Base-by-base conservation (phyloP, 805 yeast genomes). In the Ogataea paradorogensis region DNA sequence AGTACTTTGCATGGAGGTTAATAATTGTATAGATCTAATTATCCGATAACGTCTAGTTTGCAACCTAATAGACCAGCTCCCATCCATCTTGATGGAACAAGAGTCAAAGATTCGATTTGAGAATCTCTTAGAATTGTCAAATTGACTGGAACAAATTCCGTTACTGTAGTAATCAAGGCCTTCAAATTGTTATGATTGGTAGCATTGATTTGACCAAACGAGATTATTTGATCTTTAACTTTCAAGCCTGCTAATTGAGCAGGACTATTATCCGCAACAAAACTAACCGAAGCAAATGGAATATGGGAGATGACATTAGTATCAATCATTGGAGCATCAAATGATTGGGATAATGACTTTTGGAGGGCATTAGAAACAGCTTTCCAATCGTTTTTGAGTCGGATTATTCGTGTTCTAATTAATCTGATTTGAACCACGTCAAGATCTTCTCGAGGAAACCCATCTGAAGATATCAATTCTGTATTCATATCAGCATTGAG, bases 1-100 rank as follows among this genome's bases (percentile, higher is more conserved):
- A 84, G 95, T 29, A 93, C 99, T 3, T 67, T 91, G 45, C 99
- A 91, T 53, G 99, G 99, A 4, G 99, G 99, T 33, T 91, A 58
- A 55, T 7, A 20, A 28, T 28, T 8, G 14, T 14, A 24, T 18
- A 9, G 29, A 24, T 30, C 27, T 24, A 3, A 22, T 32, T 20
- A 36, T 9, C 29, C 24, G 16, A 36, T 14, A n/a, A 20, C 73
- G 15, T 66, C 64, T 26, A 83, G 51, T 45, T 73, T 76, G 59
- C 89, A 84, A 1, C 91, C 91, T 24, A 84, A 59, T n/a, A 79
- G 48, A 2, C 91, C 90, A 25, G 64, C 62, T 7, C 91, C 91
- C 30, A 64, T 66, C 90, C 90, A 84, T 11, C 63, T 58, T 4
- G 71, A 59, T 1, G 90, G 91, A 3, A 52, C 54, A 22, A 75